Percentiles rank a stretch among this genome's conserved stretches.
These are phyloP conservation scores for Penicillium sp. DNA, from an alignment of 2,329 filamentous ascomycete species.

Conservation along the genomic window DNA sequence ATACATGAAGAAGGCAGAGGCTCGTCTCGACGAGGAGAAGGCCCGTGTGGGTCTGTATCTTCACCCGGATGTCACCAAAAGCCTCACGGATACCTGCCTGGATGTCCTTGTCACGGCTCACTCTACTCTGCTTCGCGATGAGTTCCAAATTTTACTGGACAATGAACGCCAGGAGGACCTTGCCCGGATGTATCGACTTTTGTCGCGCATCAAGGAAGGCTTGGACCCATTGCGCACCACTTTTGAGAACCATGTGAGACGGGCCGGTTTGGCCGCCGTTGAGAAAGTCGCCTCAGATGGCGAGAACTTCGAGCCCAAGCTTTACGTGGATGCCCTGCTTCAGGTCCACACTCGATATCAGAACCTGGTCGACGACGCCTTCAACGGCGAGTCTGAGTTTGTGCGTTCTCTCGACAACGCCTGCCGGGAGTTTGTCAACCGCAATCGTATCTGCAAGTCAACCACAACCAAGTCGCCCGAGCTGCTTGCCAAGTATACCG, in stretches of 20 bases:
- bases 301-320: conserved; percentile 89
- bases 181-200: conserved; percentile 89
- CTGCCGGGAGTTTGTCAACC: conserved; percentile 96
- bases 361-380: conserved; percentile 84
- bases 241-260: conserved; percentile 90
- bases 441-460: conserved; percentile 92
- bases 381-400: conserved; percentile 94
- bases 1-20: conserved; percentile 99
- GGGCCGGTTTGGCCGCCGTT: conserved; percentile 82
- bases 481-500: conserved; percentile 90
- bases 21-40: conserved; percentile 86
- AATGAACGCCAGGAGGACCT: conserved; percentile 95
- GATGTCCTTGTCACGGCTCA: conserved; percentile 87
- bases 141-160: conserved; percentile 91
- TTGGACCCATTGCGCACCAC: conserved; percentile 81
- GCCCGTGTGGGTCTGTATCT: conserved; percentile 89
- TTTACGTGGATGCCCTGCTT: conserved; percentile 91
- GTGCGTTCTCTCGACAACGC: conserved; percentile 95
- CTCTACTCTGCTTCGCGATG: conserved; percentile 79
- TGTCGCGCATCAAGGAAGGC: conserved; percentile 85
- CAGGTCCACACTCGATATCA: conserved; percentile 95
- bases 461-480: conserved; percentile 94
- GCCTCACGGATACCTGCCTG: conserved; percentile 84
- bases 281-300: conserved; percentile 86
- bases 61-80: conserved; percentile 81